Evolutionary conservation across 2,329 filamentous ascomycete species (phyloP).

Genomic region (Alternaria tenuissima): DNA sequence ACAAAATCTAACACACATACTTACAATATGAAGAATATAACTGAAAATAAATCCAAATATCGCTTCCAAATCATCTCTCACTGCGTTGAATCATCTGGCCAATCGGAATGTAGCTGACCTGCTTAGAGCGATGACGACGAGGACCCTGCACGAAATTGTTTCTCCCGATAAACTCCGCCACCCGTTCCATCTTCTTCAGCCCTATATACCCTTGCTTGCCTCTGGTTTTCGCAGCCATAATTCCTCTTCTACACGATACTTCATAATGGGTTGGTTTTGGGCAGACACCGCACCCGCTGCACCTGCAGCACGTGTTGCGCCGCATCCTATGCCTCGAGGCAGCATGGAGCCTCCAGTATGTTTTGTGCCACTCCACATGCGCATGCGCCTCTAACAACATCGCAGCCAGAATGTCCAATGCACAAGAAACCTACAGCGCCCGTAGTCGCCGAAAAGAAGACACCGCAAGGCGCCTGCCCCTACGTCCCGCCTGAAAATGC

Average conservation of each 20-base stretch:
- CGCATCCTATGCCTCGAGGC: conserved; percentile 58
- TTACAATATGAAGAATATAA: conserved; percentile 35
- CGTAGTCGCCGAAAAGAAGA: conserved; percentile 39
- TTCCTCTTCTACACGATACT: conserved; percentile 18
- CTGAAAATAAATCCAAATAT: conserved; percentile 17
- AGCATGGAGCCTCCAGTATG: conserved; percentile 64
- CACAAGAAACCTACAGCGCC: conserved; percentile 59
- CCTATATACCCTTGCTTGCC: conserved; percentile 18
- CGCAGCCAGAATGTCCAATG: conserved; percentile 74
- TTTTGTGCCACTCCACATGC: conserved; percentile 2
- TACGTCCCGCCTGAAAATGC: conserved; percentile 51
- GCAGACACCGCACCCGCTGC: conserved; percentile 61
- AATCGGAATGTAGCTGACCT: conserved; percentile 38
- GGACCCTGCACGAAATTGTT: conserved; percentile 48
- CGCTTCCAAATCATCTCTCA: conserved; percentile 15
- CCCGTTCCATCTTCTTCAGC: conserved; percentile 24
- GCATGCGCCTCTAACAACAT: conserved; percentile 31
- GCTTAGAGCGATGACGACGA: conserved; percentile 41
- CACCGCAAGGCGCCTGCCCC: conserved; percentile 60
- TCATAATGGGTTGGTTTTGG: conserved; percentile 75
- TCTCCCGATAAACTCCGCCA: conserved; percentile 47
- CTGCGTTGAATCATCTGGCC: conserved; percentile 20
- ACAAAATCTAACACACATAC: not conserved
- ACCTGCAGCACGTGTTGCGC: conserved; percentile 52
- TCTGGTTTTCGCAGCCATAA: conserved; percentile 6